Base-by-base conservation (phyloP, 2,329 filamentous ascomycete species). In the Diaporthe capsici region DNA sequence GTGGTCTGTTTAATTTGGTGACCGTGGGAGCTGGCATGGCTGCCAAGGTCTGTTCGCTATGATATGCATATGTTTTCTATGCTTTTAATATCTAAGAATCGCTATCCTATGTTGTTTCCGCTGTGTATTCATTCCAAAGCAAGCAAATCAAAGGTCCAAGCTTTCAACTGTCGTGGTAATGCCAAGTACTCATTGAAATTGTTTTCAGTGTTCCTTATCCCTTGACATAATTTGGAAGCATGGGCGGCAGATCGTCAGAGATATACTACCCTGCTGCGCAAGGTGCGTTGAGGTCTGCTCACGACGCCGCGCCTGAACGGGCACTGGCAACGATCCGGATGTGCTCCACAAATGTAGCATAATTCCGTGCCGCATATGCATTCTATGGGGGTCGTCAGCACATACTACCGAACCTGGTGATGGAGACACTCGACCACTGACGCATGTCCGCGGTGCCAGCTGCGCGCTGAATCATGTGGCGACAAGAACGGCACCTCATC, bases 361-460 rank as follows among this genome's bases (percentile, higher is more conserved):
- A 90, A n/a, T n/a, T n/a, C n/a, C n/a, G n/a, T n/a, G 0, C 83
- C 78, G 68, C 89, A 91, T 1, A 63, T 80, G 68, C 88, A 91
- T 0, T 85, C 89, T 84, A 15, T 31, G 12, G 15, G 8, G 20
- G n/a, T 10, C 25, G 71, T 15, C 63, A 53, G 37, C 42, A 55
- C 17, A 15, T 15, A 9, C 0, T 15, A 60, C 15, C 1, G 7
- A 2, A 3, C 39, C 31, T 60, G 10, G 20, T 13, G 31, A 39
- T 20, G 12, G 39, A 58, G 53, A 37, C 34, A n/a, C 15, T 20
- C 31, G 17, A 28, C 25, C 8, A 87, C 87, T 79, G 77, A 91
- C 90, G 89, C 10, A 92, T 92, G 70, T 92, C 90, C 68, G 88
- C 83, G 76, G 90, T 92, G 2, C 90, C 90, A 0, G 42, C 25